These are phyloP conservation scores for Sungouiozyma intestinalis DNA, from an alignment of 805 yeast species.

Conservation along the genomic window DNA sequence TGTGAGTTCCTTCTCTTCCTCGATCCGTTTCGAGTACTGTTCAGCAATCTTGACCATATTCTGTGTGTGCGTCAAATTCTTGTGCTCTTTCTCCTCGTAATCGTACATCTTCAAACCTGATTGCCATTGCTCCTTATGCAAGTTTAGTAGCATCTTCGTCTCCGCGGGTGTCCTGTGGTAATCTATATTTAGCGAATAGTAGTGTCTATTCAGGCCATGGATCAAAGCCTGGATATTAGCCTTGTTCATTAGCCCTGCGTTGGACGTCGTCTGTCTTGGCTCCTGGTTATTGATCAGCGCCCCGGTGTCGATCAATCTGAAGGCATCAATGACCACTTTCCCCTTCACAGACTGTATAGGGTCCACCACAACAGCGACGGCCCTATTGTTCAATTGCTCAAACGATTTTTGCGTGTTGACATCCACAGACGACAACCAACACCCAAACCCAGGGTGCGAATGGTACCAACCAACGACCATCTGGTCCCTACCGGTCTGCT, in stretches of 20 bases:
- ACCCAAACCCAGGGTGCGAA: slow-evolving; percentile 99
- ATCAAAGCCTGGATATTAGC: slow-evolving; percentile 95
- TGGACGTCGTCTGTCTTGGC: slow-evolving; percentile 95
- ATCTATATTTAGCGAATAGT: slow-evolving; percentile 90
- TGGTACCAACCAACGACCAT: slow-evolving; percentile 99
- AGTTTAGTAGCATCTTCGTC: slow-evolving; percentile 84
- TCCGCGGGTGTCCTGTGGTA: slow-evolving; percentile 88
- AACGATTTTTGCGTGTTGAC: slow-evolving; percentile 96
- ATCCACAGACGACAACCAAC: slow-evolving; percentile 97
- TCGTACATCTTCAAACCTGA: slow-evolving; percentile 74
- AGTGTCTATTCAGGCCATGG: slow-evolving; percentile 94
- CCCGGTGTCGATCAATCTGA: slow-evolving; percentile 82
- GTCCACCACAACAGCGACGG: slow-evolving; percentile 97
- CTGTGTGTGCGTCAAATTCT: slow-evolving; percentile 61
- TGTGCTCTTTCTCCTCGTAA: slow-evolving; percentile 65
- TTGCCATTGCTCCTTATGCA: slow-evolving; percentile 95
- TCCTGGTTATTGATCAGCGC: slow-evolving; percentile 92
- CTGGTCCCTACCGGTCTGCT: slow-evolving; percentile 98
- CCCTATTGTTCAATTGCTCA: slow-evolving; percentile 88
- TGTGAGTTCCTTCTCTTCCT: slow-evolving; percentile 80
- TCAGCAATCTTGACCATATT: slow-evolving; percentile 83
- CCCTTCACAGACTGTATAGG: slow-evolving; percentile 99
- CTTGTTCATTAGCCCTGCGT: slow-evolving; percentile 88
- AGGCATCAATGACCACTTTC: slow-evolving; percentile 97
- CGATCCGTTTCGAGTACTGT: slow-evolving; percentile 77